phyloP scores from a whole-genome alignment of 2,329 filamentous ascomycete species.

The Pseudocercospora fuligena region DNA sequence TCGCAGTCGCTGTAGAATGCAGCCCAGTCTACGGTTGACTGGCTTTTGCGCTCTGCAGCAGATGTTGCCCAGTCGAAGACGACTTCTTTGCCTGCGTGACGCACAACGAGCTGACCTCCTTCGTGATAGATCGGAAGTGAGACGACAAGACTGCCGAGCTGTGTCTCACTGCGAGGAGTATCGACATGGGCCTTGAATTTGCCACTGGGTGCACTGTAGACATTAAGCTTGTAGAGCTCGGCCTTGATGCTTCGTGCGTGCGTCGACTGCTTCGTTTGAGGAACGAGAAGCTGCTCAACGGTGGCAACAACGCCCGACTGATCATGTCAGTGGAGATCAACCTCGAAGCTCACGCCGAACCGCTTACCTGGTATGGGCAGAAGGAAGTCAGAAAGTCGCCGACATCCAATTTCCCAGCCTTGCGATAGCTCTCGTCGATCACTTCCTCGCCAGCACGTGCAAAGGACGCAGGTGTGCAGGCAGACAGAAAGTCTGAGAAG shows the following conservation, averaged over 20 bases:
- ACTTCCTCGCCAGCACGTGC: conserved; percentile 53
- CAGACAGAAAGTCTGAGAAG: conserved; percentile 22
- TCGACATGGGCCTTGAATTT: conserved; percentile 38
- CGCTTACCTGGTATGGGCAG: conserved; percentile 50
- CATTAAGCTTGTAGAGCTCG: conserved; percentile 64
- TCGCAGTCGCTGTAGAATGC: conserved; percentile 61
- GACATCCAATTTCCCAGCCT: conserved; percentile 58
- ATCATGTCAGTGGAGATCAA: not conserved
- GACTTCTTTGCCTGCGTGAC: conserved; percentile 45
- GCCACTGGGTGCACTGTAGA: conserved; percentile 37
- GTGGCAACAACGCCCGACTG: conserved; percentile 56
- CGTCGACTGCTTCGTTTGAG: conserved; percentile 27
- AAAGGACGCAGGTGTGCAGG: conserved; percentile 54
- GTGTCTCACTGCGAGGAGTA: conserved; percentile 33
- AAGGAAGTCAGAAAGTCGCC: conserved; percentile 53
- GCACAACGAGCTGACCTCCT: conserved; percentile 52
- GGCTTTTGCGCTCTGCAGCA: not conserved
- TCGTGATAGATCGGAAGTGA: conserved; percentile 30
- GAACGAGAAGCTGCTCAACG: conserved; percentile 54
- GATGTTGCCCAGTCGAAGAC: conserved; percentile 50
- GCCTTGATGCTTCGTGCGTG: conserved; percentile 39
- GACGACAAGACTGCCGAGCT: conserved; percentile 36
- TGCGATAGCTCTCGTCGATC: conserved; percentile 58
- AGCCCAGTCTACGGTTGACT: conserved; percentile 48
- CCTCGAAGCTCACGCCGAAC: not conserved